Percentiles rank a stretch among this genome's conserved stretches.
These are phyloP conservation scores for Fusarium sp. DNA, from an alignment of 2,329 filamentous ascomycete genomes.

Conservation along the genomic window DNA sequence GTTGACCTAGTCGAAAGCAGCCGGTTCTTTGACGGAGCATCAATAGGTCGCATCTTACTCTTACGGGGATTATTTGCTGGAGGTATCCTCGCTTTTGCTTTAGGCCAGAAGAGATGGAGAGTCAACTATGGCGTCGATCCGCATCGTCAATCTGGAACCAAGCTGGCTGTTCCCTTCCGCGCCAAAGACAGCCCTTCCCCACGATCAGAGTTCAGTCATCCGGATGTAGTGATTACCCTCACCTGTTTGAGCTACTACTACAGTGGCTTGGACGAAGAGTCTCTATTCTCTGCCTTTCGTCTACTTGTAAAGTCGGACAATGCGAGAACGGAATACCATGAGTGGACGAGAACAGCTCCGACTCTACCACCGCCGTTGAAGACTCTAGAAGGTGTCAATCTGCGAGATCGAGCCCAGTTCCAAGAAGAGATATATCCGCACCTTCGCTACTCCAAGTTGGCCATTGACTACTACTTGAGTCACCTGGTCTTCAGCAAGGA, in stretches of 20 bases:
- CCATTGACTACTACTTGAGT: slow-evolving; percentile 64
- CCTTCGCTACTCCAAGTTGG: slow-evolving; percentile 50
- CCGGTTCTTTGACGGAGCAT: background rate
- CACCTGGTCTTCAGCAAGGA: slow-evolving; percentile 70
- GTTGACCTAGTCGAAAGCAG: slow-evolving; percentile 52
- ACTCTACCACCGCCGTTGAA: slow-evolving; percentile 53
- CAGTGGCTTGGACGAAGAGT: slow-evolving; percentile 62
- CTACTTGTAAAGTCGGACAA: slow-evolving; percentile 65
- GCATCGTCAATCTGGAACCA: slow-evolving; percentile 56
- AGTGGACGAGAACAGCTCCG: slow-evolving; percentile 56
- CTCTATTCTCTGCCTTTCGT: slow-evolving; percentile 61
- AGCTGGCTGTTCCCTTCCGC: slow-evolving; percentile 74
- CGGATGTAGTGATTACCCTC: slow-evolving; percentile 72
- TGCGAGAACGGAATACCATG: slow-evolving; percentile 61
- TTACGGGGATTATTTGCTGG: slow-evolving; percentile 65
- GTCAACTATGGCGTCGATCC: slow-evolving; percentile 72
- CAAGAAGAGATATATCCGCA: slow-evolving; percentile 50
- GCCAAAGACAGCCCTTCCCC: slow-evolving; percentile 73
- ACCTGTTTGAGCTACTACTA: slow-evolving; percentile 72
- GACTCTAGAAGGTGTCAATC: slow-evolving; percentile 65
- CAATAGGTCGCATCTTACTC: slow-evolving; percentile 27
- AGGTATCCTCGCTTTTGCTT: slow-evolving; percentile 67
- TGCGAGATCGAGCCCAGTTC: slow-evolving; percentile 64
- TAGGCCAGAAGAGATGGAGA: slow-evolving; percentile 70
- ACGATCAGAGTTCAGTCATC: slow-evolving; percentile 75